Base-by-base conservation (phyloP, 352 stramenopile species). In the Globisporangium acanthophoron region DNA sequence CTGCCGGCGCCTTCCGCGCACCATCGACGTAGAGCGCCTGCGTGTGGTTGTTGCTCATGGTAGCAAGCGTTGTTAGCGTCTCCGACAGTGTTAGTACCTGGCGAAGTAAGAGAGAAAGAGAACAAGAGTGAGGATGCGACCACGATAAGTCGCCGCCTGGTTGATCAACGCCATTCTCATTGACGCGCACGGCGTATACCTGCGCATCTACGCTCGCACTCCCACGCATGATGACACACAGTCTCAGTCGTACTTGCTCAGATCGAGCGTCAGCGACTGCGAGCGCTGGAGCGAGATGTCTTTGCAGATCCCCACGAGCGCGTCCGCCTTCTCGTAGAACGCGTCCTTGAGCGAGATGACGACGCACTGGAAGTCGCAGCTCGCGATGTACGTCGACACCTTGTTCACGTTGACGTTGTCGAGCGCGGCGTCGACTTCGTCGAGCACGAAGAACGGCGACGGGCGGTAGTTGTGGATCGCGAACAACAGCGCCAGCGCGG, bases 351-450 rank as follows among this genome's bases (percentile, higher is more conserved):
- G 77, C 58, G 94, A 99, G 59, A 99, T 99, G 15, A 99, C 95
- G 52, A 99, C 93, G 71, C 96, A 99, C 69, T 99, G 96, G 66
- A 98, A 98, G 66, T 97, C 85, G 55, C 87, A 89, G 57, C 97
- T 96, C 20, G 89, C 78, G 56, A 99, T 98, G 69, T 98, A 99
- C 44, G 95, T 97, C 51, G 92, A 97, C 1, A 99, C 95, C 68
- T 99, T 99, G 70, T 98, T 96, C 50, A 99, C 96, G 69, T 99
- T 99, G 54, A 99, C 95, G 65, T 99, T 99, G 77, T 99, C 97
- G 31, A 99, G 73, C 13, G 97, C 97, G 3, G 97, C 97, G 81
- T 99, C 97, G 27, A 99, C 96, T 80, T 99, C 97, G 71, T 99
- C 97, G 71, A 99, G 97, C 20, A 99, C 96, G 63, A 99, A 99